Conservation (phyloP, 228 moss, liverwort and hornwort species). For the Sphagnum magellanicum region DNA sequence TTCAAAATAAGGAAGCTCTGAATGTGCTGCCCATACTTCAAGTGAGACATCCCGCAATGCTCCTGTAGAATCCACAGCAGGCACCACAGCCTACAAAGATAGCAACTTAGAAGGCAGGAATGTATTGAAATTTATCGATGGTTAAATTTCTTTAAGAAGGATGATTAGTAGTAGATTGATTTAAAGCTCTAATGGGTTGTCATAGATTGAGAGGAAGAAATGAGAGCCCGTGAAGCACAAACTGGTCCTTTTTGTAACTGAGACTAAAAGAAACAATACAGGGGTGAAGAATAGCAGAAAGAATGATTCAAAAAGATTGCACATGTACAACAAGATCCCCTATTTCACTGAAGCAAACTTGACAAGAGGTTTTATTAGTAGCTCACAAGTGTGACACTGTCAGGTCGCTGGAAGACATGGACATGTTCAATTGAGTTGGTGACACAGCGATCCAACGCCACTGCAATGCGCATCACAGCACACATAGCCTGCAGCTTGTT, state of each 20-base stretch:
- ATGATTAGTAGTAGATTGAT: no score
- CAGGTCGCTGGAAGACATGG: constrained; percentile 32
- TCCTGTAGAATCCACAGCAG: constrained; percentile 35
- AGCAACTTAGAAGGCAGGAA: background rate
- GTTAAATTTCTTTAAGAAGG: no score
- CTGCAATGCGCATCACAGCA: constrained; percentile 63
- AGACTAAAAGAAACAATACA: no score
- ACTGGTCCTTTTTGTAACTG: no score
- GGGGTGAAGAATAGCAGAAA: no score
- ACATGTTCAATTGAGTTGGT: constrained; percentile 42
- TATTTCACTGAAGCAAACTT: no score
- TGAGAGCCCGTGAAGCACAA: no score
- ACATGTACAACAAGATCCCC: no score
- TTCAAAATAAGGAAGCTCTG: constrained; percentile 53
- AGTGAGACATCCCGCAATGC: constrained; percentile 37
- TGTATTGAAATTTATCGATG: no score
- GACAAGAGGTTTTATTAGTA: background rate
- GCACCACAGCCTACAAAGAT: constrained; percentile 41
- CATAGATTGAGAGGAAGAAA: no score
- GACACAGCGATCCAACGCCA: constrained; percentile 57
- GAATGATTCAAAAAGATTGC: no score
- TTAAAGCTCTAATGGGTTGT: no score
- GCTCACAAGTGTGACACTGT: constrained; percentile 46
- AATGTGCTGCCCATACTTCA: constrained; percentile 52
- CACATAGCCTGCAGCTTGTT: constrained; percentile 59